These are phyloP conservation scores for Gigaspora rosea DNA, from an alignment of 192 early-diverging fungal species.

Conservation along the genomic window DNA sequence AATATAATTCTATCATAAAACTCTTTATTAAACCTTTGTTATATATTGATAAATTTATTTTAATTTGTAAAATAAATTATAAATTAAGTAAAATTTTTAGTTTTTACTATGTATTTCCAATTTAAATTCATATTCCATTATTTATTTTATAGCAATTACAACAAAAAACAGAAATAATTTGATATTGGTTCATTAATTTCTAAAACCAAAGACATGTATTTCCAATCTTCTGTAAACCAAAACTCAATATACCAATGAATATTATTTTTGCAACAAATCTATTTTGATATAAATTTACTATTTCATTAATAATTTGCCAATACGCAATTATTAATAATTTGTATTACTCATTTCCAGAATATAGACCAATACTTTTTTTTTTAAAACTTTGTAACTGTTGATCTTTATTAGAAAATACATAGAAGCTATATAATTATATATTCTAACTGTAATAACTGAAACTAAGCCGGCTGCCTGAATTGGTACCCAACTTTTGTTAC, in stretches of 20 bases:
- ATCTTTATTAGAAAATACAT: too few species aligned
- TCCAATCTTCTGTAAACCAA: background rate
- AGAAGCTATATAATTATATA: too few species aligned
- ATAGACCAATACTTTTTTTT: slow-evolving; percentile 24
- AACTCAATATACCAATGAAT: slow-evolving; percentile 5
- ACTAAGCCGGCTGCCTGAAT: too few species aligned
- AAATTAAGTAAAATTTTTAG: too few species aligned
- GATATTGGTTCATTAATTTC: background rate
- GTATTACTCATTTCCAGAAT: background rate
- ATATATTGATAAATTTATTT: too few species aligned
- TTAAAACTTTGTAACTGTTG: too few species aligned
- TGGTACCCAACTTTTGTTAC: too few species aligned
- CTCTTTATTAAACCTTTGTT: too few species aligned
- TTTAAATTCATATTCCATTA: background rate
- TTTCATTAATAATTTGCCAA: background rate
- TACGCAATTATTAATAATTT: background rate
- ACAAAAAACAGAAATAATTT: slow-evolving; percentile 1
- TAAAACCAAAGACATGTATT: background rate
- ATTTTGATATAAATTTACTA: background rate
- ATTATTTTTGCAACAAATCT: slow-evolving; percentile 12
- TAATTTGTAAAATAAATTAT: too few species aligned
- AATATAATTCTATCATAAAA: too few species aligned
- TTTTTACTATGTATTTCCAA: background rate
- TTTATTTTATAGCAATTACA: slow-evolving; percentile 8
- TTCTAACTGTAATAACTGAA: too few species aligned